Evolutionary conservation across 208 protist species (phyloP).

Genomic region (Leishmania major): DNA sequence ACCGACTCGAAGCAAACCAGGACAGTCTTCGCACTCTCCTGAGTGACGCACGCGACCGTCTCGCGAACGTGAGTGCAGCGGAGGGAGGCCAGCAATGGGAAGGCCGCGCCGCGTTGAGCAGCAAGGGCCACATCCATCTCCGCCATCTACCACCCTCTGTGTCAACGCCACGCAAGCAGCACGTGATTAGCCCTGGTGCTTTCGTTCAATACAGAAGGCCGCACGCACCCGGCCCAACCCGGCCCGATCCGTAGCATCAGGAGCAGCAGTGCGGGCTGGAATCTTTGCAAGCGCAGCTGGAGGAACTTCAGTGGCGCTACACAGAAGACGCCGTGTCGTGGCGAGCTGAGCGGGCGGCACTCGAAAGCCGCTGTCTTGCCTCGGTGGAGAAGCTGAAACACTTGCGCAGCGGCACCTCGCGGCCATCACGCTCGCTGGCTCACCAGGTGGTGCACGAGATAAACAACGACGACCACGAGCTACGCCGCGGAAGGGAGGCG

Average conservation of each 20-base stretch:
- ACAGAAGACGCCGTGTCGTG: constrained; percentile 12
- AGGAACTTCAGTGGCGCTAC: constrained; percentile 15
- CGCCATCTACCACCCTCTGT: neutral
- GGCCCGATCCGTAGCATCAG: neutral
- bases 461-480: constrained; percentile 13
- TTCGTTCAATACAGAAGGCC: neutral
- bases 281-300: constrained; percentile 9
- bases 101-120: neutral
- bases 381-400: constrained; percentile 12
- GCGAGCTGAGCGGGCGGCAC: constrained; percentile 16
- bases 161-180: neutral
- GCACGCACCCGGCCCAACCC: neutral
- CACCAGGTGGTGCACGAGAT: constrained; percentile 23
- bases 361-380: constrained; percentile 9
- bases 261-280: neutral
- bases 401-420: neutral
- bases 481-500: neutral
- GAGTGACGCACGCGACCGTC: neutral
- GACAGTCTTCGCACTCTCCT: neutral
- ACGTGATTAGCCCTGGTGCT: neutral
- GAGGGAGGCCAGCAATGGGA: neutral
- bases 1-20: constrained; percentile 2
- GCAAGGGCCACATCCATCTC: neutral
- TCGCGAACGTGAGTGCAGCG: neutral
- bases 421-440: constrained; percentile 12